phyloP scores from a whole-genome alignment of 768 basidiomycete genomes.

The Lactarius vividus region DNA sequence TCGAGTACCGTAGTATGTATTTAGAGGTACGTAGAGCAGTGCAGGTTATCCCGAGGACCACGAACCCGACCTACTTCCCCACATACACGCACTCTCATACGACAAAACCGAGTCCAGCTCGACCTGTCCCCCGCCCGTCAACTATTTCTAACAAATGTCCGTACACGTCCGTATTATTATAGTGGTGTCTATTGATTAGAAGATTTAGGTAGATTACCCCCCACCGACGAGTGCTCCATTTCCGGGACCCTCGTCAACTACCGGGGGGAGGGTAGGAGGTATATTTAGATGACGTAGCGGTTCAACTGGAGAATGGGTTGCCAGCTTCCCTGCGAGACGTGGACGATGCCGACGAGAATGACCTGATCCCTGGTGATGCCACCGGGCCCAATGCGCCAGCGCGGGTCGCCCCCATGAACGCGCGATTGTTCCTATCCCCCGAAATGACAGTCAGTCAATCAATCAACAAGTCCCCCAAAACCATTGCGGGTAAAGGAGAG shows the following conservation, averaged over 20 bases:
- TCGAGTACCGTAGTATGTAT: background rate
- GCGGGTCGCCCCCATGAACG: background rate
- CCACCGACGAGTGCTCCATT: too few species aligned
- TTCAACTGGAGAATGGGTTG: slow-evolving; percentile 22
- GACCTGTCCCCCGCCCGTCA: background rate
- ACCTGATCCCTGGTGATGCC: slow-evolving; percentile 6
- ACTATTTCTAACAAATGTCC: background rate
- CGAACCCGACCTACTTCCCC: background rate
- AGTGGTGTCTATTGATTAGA: background rate
- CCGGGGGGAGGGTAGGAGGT: background rate
- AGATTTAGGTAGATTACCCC: background rate
- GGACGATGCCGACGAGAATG: slow-evolving; percentile 6
- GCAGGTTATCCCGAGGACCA: background rate
- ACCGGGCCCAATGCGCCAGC: slow-evolving; percentile 5
- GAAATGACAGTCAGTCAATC: background rate
- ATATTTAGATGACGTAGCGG: slow-evolving; percentile 4
- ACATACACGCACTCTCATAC: background rate
- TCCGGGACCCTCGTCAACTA: too few species aligned
- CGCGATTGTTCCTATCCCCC: background rate
- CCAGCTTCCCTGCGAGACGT: slow-evolving; percentile 24
- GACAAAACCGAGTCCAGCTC: background rate
- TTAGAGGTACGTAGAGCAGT: background rate
- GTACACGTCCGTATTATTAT: background rate
- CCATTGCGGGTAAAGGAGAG: background rate
- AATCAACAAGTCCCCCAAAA: too few species aligned